Conservation (phyloP, 2,329 filamentous ascomycete genomes). For the Pestalotiopsis sp. region DNA sequence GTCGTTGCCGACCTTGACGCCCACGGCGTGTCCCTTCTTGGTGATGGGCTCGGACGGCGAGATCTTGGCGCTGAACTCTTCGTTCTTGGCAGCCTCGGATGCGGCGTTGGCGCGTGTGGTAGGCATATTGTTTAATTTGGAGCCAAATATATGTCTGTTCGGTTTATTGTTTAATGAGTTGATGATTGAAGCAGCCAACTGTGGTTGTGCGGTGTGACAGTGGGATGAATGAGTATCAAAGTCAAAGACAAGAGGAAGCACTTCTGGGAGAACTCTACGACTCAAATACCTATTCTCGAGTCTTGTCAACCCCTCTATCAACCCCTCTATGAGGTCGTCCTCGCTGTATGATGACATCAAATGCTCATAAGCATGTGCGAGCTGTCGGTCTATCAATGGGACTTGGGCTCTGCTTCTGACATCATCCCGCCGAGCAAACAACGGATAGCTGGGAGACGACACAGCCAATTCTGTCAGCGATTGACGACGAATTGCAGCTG, state of each 20-base stretch:
- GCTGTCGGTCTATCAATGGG: background rate
- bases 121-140: background rate
- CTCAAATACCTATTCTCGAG: background rate
- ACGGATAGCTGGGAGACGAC: background rate
- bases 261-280: background rate
- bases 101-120: background rate
- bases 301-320: background rate
- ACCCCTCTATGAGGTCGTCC: background rate
- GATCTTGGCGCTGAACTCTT: slow-evolving; percentile 55
- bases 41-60: slow-evolving; percentile 54
- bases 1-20: slow-evolving; percentile 35
- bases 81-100: background rate
- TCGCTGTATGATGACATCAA: slow-evolving; percentile 4
- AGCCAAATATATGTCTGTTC: background rate
- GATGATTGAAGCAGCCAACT: background rate
- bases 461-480: background rate
- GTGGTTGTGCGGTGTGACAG: background rate
- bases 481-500: background rate
- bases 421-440: background rate
- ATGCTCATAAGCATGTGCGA: background rate
- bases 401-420: background rate
- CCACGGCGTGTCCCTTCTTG: slow-evolving; percentile 62
- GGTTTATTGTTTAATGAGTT: background rate
- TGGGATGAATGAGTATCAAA: background rate
- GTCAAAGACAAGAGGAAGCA: background rate